phyloP scores from a whole-genome alignment of 1,139 yeast species.

The Pichia sp. region DNA sequence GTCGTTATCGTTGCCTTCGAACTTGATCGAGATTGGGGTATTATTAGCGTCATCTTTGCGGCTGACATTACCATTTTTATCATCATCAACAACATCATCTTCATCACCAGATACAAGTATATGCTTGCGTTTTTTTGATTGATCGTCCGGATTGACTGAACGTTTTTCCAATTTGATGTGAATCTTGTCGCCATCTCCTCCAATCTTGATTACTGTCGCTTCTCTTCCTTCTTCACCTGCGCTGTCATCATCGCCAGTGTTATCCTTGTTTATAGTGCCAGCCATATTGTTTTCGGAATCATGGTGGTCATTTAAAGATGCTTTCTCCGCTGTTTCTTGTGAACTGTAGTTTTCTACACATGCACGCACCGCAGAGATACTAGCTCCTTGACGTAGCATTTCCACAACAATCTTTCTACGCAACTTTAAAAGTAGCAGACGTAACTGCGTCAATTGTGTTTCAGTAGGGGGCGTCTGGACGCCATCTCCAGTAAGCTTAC shows the following conservation, averaged over 20 bases:
- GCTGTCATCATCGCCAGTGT: not conserved
- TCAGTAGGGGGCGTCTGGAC: not conserved
- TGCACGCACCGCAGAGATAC: slow-evolving; percentile 3
- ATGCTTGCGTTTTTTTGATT: not conserved
- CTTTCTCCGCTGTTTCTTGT: not conserved
- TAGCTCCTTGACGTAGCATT: slow-evolving; percentile 6
- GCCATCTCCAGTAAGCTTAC: not conserved
- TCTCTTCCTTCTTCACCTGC: slow-evolving; percentile 4
- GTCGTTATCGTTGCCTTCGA: not conserved
- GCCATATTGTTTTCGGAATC: not conserved
- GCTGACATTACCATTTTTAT: not conserved
- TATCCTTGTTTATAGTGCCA: not conserved
- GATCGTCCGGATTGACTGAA: not conserved
- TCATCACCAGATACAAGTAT: not conserved
- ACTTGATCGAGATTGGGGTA: not conserved
- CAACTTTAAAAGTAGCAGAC: not conserved
- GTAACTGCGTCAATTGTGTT: not conserved
- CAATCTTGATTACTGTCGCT: slow-evolving; percentile 11
- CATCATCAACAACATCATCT: not conserved
- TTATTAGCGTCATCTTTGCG: not conserved
- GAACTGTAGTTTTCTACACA: not conserved
- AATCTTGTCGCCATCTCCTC: slow-evolving; percentile 9
- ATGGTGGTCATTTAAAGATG: not conserved
- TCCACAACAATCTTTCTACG: slow-evolving; percentile 4
- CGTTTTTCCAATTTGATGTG: slow-evolving; percentile 6